A percentile compares a stretch with the other conserved stretches of the same genome.
These are phyloP conservation scores for Scheffersomyces ergatensis DNA, from an alignment of 805 yeast species.

Conservation along the genomic window DNA sequence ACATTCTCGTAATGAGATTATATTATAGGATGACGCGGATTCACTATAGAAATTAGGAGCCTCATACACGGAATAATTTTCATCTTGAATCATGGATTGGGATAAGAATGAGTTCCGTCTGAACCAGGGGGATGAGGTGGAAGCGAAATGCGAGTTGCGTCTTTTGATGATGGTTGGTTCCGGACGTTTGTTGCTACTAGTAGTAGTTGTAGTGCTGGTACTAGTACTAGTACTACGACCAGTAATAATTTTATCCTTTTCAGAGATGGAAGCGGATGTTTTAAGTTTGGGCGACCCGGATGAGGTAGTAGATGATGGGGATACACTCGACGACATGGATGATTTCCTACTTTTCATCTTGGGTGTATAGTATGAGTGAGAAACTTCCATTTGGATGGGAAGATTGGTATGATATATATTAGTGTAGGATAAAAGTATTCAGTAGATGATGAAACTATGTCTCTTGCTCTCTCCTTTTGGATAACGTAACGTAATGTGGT, in stretches of 20 bases:
- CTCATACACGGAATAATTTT: conserved; percentile 54
- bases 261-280: background rate
- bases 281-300: background rate
- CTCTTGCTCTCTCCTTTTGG: too few relatives aligned
- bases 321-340: background rate
- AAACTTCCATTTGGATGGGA: background rate
- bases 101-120: conserved; percentile 58
- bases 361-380: background rate
- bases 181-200: conserved; percentile 3
- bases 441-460: too few relatives aligned
- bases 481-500: too few relatives aligned
- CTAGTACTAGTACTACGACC: too few relatives aligned
- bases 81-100: conserved; percentile 54
- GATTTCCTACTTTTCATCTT: background rate
- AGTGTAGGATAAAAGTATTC: too few relatives aligned
- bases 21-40: conserved; percentile 21
- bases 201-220: background rate
- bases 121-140: conserved; percentile 51
- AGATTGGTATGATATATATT: too few relatives aligned
- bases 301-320: background rate
- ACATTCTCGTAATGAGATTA: conserved; percentile 53
- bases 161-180: conserved; percentile 12
- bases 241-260: too few relatives aligned
- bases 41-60: conserved; percentile 27
- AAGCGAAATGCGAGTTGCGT: conserved; percentile 25